Evolutionary conservation across 495 filamentous ascomycete species (phyloP).

Genomic region (Podospora pseudoanserina): DNA sequence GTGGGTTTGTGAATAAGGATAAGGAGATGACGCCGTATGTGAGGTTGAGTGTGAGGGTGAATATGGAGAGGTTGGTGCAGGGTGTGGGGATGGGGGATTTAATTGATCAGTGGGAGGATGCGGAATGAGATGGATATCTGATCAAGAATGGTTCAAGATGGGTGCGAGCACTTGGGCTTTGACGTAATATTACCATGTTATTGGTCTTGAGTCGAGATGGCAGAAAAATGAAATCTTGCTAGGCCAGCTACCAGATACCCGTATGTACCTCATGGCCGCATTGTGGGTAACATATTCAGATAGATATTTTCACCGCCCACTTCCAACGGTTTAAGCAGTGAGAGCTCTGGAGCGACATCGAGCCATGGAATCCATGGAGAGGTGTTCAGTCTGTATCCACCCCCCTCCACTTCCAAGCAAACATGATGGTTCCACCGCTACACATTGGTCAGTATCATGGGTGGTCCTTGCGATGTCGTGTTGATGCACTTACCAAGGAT

Average conservation of each 20-base stretch:
- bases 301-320: neutral
- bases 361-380: too few species aligned
- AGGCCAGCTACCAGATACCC: neutral
- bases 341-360: neutral
- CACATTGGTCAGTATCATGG: neutral
- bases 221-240: neutral
- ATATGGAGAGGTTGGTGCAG: conserved; percentile 36
- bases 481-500: neutral
- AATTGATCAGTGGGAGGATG: conserved; percentile 41
- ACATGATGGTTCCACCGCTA: neutral
- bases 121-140: conserved; percentile 21
- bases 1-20: conserved; percentile 39
- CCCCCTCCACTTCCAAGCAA: neutral
- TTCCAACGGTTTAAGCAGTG: neutral
- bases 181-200: neutral
- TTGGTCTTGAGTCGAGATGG: neutral
- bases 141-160: neutral
- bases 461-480: neutral
- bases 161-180: neutral
- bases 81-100: conserved; percentile 25
- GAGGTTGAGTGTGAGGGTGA: conserved; percentile 41
- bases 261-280: too few species aligned
- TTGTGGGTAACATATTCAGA: neutral
- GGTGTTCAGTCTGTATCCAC: neutral
- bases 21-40: conserved; percentile 47